phyloP scores from a whole-genome alignment of 1,284 basidiomycete genomes.

The Heterobasidion annosum region DNA sequence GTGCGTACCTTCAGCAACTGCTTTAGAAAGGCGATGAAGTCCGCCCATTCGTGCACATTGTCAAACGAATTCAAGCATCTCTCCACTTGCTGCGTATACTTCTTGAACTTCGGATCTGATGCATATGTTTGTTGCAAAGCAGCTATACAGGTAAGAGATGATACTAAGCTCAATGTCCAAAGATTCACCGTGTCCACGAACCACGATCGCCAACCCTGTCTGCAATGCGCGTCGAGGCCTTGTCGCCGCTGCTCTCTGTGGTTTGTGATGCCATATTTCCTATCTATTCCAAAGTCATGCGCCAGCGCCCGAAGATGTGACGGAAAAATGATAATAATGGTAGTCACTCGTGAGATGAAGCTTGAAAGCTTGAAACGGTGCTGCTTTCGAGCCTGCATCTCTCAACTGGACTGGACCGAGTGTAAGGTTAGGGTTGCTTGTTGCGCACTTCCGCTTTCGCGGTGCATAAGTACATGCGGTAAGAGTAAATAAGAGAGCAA shows the following conservation, averaged over 20 bases:
- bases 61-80: conserved; percentile 91
- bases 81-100: conserved; percentile 88
- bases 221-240: conserved; percentile 1
- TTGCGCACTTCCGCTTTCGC: too few relatives aligned
- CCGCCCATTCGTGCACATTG: conserved; percentile 98
- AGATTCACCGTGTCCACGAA: conserved; percentile 3
- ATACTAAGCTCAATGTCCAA: not conserved
- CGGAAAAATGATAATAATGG: too few relatives aligned
- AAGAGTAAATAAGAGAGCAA: too few relatives aligned
- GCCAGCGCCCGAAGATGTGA: not conserved
- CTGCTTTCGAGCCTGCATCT: too few relatives aligned
- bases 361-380: too few relatives aligned
- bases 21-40: conserved; percentile 97
- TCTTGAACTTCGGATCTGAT: conserved; percentile 92
- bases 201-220: conserved; percentile 8
- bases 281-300: not conserved
- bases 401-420: too few relatives aligned
- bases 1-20: conserved; percentile 81
- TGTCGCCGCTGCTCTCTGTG: not conserved
- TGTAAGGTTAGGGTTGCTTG: too few relatives aligned
- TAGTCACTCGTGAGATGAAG: too few relatives aligned
- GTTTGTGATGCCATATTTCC: not conserved
- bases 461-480: too few relatives aligned
- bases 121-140: conserved; percentile 28
- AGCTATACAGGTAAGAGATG: conserved; percentile 1